Evolutionary conservation across 2,329 filamentous ascomycete genomes (phyloP).

Genomic region (Fusarium metavorans): DNA sequence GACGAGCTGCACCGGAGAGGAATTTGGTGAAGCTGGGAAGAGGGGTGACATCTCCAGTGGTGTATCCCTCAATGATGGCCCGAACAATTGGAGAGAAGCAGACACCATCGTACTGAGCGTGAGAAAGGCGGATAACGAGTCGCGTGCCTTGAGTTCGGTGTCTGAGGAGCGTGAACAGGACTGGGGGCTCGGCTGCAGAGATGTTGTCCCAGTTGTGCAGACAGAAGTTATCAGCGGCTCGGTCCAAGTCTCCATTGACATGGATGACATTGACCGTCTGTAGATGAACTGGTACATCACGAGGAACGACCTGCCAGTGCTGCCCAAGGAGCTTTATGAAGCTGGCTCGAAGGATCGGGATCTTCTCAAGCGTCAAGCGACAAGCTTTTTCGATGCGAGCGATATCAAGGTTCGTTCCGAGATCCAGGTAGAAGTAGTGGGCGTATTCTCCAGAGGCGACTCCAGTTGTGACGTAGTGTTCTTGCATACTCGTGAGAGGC

Average conservation of each 20-base stretch:
- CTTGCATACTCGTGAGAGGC: conserved; percentile 34
- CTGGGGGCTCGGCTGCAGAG: conserved; percentile 12
- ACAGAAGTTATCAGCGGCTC: conserved; percentile 23
- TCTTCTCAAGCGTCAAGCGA: conserved; percentile 16
- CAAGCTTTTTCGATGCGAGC: conserved; percentile 32
- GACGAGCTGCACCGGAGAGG: not conserved
- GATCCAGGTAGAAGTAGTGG: conserved; percentile 42
- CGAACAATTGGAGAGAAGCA: conserved; percentile 55
- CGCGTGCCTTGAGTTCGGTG: conserved; percentile 27
- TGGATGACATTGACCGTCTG: not conserved
- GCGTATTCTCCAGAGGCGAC: conserved; percentile 17
- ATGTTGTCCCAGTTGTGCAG: conserved; percentile 2
- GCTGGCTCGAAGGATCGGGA: conserved; percentile 38
- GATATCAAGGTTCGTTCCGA: conserved; percentile 30
- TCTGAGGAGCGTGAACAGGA: conserved; percentile 29
- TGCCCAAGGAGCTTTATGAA: conserved; percentile 32
- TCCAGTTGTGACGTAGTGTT: conserved; percentile 2
- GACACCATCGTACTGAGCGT: conserved; percentile 62
- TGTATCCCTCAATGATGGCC: conserved; percentile 53
- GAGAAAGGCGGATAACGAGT: conserved; percentile 52
- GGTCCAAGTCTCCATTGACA: conserved; percentile 19
- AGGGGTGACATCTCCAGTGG: conserved; percentile 26
- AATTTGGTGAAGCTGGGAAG: conserved; percentile 41
- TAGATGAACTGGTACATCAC: conserved; percentile 17
- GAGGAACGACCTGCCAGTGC: conserved; percentile 38